A percentile compares a stretch with the other conserved stretches of the same genome.
Conservation (phyloP, 495 filamentous ascomycete species). For the Cenococcum geophilum region DNA sequence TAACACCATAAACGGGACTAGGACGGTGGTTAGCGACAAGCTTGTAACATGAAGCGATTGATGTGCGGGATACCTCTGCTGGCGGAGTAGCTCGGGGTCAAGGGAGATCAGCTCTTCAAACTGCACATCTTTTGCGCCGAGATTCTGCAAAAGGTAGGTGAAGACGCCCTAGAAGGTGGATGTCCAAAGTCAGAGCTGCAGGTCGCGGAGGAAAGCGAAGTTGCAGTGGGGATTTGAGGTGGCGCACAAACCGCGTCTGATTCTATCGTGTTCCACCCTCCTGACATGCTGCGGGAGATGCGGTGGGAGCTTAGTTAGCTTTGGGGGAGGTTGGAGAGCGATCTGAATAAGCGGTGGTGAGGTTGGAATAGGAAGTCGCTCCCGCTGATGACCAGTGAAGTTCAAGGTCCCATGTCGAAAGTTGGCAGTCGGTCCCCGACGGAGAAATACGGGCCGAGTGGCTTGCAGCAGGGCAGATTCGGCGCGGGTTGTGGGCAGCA, state of each 20-base stretch:
- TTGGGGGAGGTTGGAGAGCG: not conserved
- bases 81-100: slow-evolving; percentile 70
- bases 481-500: too few relatives aligned
- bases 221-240: slow-evolving; percentile 6
- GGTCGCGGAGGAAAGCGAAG: slow-evolving; percentile 3
- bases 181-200: slow-evolving; percentile 6
- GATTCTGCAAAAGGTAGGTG: slow-evolving; percentile 84
- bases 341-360: not conserved
- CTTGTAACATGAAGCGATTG: not conserved
- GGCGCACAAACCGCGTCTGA: slow-evolving; percentile 72
- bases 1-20: slow-evolving; percentile 88
- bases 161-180: slow-evolving; percentile 72
- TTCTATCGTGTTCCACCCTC: slow-evolving; percentile 76
- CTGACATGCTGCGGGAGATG: slow-evolving; percentile 35
- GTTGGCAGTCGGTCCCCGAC: too few relatives aligned
- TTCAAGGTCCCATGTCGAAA: too few relatives aligned
- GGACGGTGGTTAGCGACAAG: not conserved
- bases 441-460: too few relatives aligned
- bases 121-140: slow-evolving; percentile 88
- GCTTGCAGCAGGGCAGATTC: too few relatives aligned
- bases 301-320: not conserved
- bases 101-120: slow-evolving; percentile 94
- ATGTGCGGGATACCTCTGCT: slow-evolving; percentile 42
- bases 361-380: too few relatives aligned
- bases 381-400: too few relatives aligned